phyloP scores from a whole-genome alignment of 495 filamentous ascomycete species.

The Penicillium crystallinum region DNA sequence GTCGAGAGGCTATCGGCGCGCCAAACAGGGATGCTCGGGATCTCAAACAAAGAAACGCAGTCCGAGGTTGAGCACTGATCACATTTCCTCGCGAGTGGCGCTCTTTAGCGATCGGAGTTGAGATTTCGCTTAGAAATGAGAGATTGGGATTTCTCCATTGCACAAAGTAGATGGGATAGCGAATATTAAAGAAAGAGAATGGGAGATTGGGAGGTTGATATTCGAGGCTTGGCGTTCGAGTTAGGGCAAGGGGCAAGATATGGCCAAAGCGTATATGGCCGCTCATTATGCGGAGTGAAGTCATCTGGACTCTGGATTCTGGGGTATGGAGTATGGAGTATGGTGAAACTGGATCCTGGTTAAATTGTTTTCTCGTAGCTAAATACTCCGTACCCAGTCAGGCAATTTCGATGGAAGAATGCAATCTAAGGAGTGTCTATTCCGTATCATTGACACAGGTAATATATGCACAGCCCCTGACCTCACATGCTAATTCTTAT shows the following conservation, averaged over 20 bases:
- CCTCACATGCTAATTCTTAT: too few species aligned
- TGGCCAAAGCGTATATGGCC: background rate
- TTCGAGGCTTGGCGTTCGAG: background rate
- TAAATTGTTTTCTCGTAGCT: too few species aligned
- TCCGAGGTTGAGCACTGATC: background rate
- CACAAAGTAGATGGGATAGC: background rate
- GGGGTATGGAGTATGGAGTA: too few species aligned
- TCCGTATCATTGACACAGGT: too few species aligned
- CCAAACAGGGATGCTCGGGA: constrained; percentile 14
- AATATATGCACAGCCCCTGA: too few species aligned
- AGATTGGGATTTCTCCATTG: background rate
- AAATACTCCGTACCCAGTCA: too few species aligned
- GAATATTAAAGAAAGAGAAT: background rate
- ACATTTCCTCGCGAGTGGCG: constrained; percentile 4
- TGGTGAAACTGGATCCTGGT: too few species aligned
- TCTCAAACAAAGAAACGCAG: constrained; percentile 13
- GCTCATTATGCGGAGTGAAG: background rate
- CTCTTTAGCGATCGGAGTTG: background rate
- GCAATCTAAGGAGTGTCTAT: too few species aligned
- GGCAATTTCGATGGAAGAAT: too few species aligned
- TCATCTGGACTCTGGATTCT: too few species aligned
- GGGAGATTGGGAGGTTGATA: background rate
- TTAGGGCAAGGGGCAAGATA: background rate
- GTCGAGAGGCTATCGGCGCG: constrained; percentile 7
- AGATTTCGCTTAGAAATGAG: background rate